Conservation (phyloP, 2,329 filamentous ascomycete species). For the Drechslerella dactyloides region DNA sequence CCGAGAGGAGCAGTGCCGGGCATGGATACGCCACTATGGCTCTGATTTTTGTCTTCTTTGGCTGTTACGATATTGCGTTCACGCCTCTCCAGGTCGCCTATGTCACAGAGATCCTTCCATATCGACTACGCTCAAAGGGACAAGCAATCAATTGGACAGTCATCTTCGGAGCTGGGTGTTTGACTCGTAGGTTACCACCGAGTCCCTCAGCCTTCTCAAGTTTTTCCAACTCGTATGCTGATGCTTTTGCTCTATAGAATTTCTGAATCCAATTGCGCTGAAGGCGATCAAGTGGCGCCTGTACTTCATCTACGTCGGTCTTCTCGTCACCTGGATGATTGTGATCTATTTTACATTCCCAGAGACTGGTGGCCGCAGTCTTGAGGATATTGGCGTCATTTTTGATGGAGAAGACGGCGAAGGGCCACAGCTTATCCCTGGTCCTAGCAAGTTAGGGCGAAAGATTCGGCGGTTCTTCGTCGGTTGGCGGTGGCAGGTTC, state of each 20-base stretch:
- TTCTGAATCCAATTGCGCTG: slow-evolving; percentile 1
- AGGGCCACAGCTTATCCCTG: neutral
- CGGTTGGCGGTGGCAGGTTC: neutral
- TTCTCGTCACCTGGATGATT: slow-evolving; percentile 1
- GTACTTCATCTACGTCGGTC: slow-evolving; percentile 12
- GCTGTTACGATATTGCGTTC: slow-evolving; percentile 68
- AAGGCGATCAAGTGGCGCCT: neutral
- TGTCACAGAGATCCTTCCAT: slow-evolving; percentile 67
- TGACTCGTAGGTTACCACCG: slow-evolving; percentile 25
- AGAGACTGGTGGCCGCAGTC: slow-evolving; percentile 12
- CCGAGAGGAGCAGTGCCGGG: slow-evolving; percentile 58
- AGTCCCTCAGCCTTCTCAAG: too few relatives aligned
- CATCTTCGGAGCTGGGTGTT: slow-evolving; percentile 7
- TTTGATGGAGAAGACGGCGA: slow-evolving; percentile 3
- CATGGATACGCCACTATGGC: slow-evolving; percentile 61
- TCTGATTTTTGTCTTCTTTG: slow-evolving; percentile 67
- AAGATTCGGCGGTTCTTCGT: neutral
- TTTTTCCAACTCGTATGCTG: too few relatives aligned
- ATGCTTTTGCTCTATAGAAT: slow-evolving; percentile 3
- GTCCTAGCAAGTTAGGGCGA: neutral
- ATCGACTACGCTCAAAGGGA: slow-evolving; percentile 61
- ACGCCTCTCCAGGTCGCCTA: slow-evolving; percentile 67
- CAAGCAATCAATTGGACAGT: slow-evolving; percentile 39
- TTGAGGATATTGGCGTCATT: slow-evolving; percentile 9
- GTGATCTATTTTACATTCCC: slow-evolving; percentile 17